These are phyloP conservation scores for Candida pseudoviswanathii DNA, from an alignment of 1,139 yeast species.

Conservation along the genomic window DNA sequence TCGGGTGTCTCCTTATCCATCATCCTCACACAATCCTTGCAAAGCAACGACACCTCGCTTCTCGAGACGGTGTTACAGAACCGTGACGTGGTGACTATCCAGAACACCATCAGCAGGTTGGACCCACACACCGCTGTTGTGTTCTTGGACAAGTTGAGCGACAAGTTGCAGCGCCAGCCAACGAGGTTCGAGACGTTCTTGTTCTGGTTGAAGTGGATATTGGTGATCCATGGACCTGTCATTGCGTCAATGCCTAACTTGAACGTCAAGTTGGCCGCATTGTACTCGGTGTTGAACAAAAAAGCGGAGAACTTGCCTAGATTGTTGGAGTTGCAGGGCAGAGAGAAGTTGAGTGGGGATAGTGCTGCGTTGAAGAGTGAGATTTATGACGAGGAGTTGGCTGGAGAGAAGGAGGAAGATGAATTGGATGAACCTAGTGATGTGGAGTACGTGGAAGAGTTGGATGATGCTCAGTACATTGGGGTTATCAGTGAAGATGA, in stretches of 20 bases:
- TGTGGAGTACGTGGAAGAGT: conserved; percentile 45
- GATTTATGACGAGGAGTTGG: conserved; percentile 32
- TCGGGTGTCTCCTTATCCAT: conserved; percentile 67
- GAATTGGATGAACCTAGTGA: conserved; percentile 25
- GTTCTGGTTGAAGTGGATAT: conserved; percentile 91
- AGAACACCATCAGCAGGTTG: conserved; percentile 68
- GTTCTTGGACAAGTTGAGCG: conserved; percentile 81
- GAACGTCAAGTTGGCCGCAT: conserved; percentile 65
- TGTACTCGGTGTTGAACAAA: conserved; percentile 75
- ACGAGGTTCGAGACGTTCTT: conserved; percentile 73
- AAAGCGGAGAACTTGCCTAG: conserved; percentile 79
- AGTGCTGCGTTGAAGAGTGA: conserved; percentile 71
- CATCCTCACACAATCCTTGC: conserved; percentile 69
- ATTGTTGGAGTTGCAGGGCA: conserved; percentile 79
- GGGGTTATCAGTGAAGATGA: conserved; percentile 27
- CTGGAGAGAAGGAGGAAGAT: conserved; percentile 32
- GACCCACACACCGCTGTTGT: conserved; percentile 74
- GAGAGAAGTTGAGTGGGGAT: conserved; percentile 69
- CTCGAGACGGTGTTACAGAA: conserved; percentile 80
- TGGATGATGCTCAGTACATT: conserved; percentile 37
- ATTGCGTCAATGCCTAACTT: conserved; percentile 71
- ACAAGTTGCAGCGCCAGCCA: conserved; percentile 69
- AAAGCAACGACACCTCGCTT: conserved; percentile 68
- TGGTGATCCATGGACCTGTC: conserved; percentile 86
- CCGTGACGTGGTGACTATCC: conserved; percentile 73